Percentiles rank a stretch among this genome's conserved stretches.
Evolutionary conservation across 2,329 filamentous ascomycete species (phyloP).

Genomic region (Fusarium sp.): DNA sequence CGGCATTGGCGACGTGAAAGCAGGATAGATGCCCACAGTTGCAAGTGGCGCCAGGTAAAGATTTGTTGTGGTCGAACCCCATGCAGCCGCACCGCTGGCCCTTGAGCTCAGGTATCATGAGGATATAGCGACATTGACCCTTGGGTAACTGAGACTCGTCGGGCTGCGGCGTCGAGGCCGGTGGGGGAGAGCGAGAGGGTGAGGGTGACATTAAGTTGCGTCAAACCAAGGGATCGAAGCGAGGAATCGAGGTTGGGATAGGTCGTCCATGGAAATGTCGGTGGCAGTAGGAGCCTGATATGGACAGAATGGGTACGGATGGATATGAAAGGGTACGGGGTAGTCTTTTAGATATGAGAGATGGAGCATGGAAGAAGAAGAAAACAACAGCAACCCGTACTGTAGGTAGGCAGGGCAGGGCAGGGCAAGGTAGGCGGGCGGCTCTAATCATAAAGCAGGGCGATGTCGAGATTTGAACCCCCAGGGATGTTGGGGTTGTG

Average conservation of each 20-base stretch:
- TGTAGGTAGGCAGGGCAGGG: neutral
- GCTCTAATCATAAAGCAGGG: slow-evolving; percentile 47
- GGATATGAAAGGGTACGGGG: neutral
- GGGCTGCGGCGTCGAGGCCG: slow-evolving; percentile 38
- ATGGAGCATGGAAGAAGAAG: slow-evolving; percentile 26
- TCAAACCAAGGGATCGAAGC: slow-evolving; percentile 38
- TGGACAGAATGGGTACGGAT: neutral
- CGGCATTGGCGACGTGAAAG: slow-evolving; percentile 64
- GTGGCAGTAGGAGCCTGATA: slow-evolving; percentile 32
- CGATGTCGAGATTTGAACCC: slow-evolving; percentile 44
- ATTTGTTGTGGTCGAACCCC: slow-evolving; percentile 64
- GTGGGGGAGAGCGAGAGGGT: slow-evolving; percentile 38
- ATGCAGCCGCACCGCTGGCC: slow-evolving; percentile 69
- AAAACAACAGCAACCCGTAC: slow-evolving; percentile 9
- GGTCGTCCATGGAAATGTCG: slow-evolving; percentile 44
- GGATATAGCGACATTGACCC: slow-evolving; percentile 69
- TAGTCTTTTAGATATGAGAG: slow-evolving; percentile 21
- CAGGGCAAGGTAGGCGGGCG: slow-evolving; percentile 29
- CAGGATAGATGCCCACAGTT: slow-evolving; percentile 70
- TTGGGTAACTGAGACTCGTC: slow-evolving; percentile 63
- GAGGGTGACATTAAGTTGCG: slow-evolving; percentile 45
- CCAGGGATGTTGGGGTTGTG: slow-evolving; percentile 42
- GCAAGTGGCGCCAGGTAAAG: slow-evolving; percentile 65
- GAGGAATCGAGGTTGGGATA: slow-evolving; percentile 34
- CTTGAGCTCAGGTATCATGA: slow-evolving; percentile 66